phyloP scores from a whole-genome alignment of 768 basidiomycete species.

The Hygrophoropsis aurantiaca region DNA sequence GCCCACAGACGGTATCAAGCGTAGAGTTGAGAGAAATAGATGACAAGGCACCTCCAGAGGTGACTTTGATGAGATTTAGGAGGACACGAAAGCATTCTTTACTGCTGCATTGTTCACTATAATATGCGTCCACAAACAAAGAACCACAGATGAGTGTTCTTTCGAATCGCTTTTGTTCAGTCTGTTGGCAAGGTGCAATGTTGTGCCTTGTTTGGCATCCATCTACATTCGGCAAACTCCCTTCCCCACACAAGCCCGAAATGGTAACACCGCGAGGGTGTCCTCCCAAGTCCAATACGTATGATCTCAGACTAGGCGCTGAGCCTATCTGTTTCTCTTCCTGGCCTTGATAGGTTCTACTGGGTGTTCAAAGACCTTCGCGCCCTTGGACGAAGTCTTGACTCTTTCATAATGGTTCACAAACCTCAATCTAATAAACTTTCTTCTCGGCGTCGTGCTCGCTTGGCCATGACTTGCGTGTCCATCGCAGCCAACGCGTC shows the following conservation, averaged over 20 bases:
- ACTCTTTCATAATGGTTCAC: background rate
- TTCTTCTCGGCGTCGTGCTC: conserved; percentile 18
- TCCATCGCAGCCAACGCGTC: conserved; percentile 68
- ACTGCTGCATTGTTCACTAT: conserved; percentile 7
- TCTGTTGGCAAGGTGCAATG: background rate
- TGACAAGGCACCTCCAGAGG: conserved; percentile 18
- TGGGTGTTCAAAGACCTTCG: background rate
- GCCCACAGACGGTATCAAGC: no score
- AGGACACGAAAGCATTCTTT: background rate
- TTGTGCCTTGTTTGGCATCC: no score
- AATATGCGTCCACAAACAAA: conserved; percentile 8
- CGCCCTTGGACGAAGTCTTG: no score
- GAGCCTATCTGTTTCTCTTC: no score
- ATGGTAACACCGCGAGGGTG: no score
- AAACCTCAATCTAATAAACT: background rate
- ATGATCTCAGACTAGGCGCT: no score
- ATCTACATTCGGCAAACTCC: no score
- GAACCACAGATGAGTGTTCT: background rate
- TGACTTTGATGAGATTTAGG: conserved; percentile 1
- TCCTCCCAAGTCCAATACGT: no score
- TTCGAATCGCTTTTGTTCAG: no score
- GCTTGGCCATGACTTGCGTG: conserved; percentile 39
- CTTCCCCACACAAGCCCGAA: background rate
- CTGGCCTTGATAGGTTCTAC: no score
- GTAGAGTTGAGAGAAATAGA: no score